phyloP scores from a whole-genome alignment of 495 filamentous ascomycete species.

The Penicillium subrubescens region DNA sequence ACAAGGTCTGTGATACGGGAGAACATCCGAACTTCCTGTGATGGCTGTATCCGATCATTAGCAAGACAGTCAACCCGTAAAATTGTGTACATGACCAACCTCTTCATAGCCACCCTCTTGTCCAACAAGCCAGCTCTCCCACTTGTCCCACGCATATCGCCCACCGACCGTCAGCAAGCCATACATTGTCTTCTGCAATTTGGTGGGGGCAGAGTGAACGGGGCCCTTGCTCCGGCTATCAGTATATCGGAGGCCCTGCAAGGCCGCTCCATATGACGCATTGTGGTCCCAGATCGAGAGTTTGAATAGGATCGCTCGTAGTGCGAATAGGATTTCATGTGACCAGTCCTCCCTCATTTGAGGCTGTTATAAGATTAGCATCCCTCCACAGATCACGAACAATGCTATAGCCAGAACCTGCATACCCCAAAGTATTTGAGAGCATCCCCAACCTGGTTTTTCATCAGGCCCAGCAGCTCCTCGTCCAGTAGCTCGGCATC shows the following conservation, averaged over 20 bases:
- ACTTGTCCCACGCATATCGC: constrained; percentile 84
- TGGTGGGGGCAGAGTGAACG: constrained; percentile 62
- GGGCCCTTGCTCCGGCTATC: constrained; percentile 73
- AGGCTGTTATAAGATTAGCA: constrained; percentile 37
- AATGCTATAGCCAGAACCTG: neutral
- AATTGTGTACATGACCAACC: constrained; percentile 30
- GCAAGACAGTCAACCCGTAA: neutral
- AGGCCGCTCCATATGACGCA: constrained; percentile 87
- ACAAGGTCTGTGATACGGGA: constrained; percentile 67
- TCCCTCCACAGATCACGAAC: neutral
- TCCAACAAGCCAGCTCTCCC: constrained; percentile 82
- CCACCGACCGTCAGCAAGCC: constrained; percentile 85
- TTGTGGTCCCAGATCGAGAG: constrained; percentile 95
- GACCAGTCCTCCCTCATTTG: constrained; percentile 79
- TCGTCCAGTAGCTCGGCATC: constrained; percentile 96
- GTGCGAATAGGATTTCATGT: constrained; percentile 75
- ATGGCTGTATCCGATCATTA: constrained; percentile 32
- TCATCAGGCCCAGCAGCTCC: constrained; percentile 83
- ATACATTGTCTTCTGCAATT: constrained; percentile 81
- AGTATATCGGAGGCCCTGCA: constrained; percentile 88
- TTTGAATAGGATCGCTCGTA: constrained; percentile 87
- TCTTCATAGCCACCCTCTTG: constrained; percentile 71
- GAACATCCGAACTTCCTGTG: constrained; percentile 56
- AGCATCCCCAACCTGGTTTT: constrained; percentile 84
- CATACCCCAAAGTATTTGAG: constrained; percentile 79